phyloP scores from a whole-genome alignment of 179 eudicot genomes.

The Spinacia oleracea region DNA sequence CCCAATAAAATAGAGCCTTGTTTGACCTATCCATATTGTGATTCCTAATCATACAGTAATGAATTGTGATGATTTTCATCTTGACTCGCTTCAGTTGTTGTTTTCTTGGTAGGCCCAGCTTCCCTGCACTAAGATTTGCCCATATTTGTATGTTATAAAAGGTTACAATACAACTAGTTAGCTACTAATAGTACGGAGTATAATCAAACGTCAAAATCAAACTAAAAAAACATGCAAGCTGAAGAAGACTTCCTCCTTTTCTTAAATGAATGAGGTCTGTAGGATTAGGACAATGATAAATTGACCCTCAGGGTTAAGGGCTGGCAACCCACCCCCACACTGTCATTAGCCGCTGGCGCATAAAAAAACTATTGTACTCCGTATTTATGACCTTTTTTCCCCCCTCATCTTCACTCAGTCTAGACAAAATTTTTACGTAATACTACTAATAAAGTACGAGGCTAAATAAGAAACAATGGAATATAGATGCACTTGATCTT shows the following conservation, averaged over 20 bases:
- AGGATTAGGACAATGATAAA: too few relatives aligned
- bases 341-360: too few relatives aligned
- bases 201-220: constrained; percentile 18
- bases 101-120: constrained; percentile 40
- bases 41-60: constrained; percentile 26
- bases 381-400: too few relatives aligned
- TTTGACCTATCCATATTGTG: constrained; percentile 26
- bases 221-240: constrained; percentile 1
- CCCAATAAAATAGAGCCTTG: constrained; percentile 24
- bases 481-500: not conserved
- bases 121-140: constrained; percentile 10
- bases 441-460: not conserved
- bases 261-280: constrained; percentile 14
- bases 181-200: not conserved
- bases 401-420: too few relatives aligned
- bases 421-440: not conserved
- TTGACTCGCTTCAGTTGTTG: constrained; percentile 22
- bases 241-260: constrained; percentile 16
- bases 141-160: constrained; percentile 12
- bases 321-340: too few relatives aligned
- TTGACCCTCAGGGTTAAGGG: too few relatives aligned
- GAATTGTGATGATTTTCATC: constrained; percentile 30
- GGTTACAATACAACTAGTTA: not conserved
- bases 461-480: not conserved
- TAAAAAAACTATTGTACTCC: too few relatives aligned